Evolutionary conservation across 208 protist genomes (phyloP), one percentile per base, ranked within the genome.

Genomic region (Crithidia brevicula): DNA sequence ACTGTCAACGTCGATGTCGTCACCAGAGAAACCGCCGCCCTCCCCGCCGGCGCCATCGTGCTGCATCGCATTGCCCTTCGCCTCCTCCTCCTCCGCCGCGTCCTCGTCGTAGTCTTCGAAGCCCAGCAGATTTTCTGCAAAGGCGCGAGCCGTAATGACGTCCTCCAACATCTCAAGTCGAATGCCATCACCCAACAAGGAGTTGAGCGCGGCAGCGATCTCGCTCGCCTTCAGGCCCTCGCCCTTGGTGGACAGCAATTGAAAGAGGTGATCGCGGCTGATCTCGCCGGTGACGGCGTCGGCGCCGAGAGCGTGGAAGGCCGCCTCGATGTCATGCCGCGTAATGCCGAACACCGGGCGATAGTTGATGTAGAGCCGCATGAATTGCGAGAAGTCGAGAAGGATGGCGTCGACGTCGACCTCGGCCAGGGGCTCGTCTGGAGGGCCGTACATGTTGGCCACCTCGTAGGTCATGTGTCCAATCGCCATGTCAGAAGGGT

Each of bases 321-420:
- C 93, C 4, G 65, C 56, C 72, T 96, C 92, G 70, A 98, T 97
- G 45, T 96, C 85, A 53, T 96, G 76, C 34, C 82, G 76, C 25
- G 88, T 88, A 63, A 98, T 92, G 34, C 92, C 94, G 36, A 94
- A 93, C 3, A 98, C 88, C 13, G 97, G 97, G 34, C 96, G 68
- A 76, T 98, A 96, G 77, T 98, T 98, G 23, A 98, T 90, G 79
- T 98, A 98, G 45, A 98, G 61, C 20, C 83, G 85, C 72, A 98
- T 83, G 81, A 97, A 97, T 72, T 94, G 88, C 25, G 90, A 79
- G 72, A 98, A 97, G 79, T 89, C 84, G 13, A 97, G 82, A 45
- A 90, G 68, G 51, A 96, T 93, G 20, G 73, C 81, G 15, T 92
- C 90, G 64, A 88, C 86, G 77, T 92, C 77, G 23, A 86, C 58